Evolutionary conservation across 805 yeast species (phyloP), one percentile per base, ranked within the genome.

Genomic region (Cyberlindnera bimundalis): DNA sequence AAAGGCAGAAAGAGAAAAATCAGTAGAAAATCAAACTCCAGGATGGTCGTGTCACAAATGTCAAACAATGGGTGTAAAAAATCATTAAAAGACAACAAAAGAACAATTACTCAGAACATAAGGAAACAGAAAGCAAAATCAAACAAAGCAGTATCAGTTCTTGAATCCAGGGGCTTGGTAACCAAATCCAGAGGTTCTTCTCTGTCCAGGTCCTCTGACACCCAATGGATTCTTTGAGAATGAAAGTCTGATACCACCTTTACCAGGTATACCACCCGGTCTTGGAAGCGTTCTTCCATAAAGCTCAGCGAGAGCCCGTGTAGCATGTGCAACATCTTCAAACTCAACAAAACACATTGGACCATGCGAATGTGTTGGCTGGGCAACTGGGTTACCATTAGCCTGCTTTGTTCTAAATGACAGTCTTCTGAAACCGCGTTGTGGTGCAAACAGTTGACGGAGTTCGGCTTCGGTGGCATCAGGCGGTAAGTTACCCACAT

Each of bases 291-390:
- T 88, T 48, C 93, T 74, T 13, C 99, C 99, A 59, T 93, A 93
- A 35, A 93, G 69, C 64, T 90, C 96, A 24, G 96, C 96, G 45
- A 93, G 70, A 0, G 98, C 97, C 55, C 87, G 74, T 2, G 98
- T 88, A 1, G 99, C 99, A 64, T 78, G 84, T 3, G 84, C 81
- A 38, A 93, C 96, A 61, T 91, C 97, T 54, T 93, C 99, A 67
- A 93, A 93, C 68, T 93, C 99, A 40, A 93, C 99, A 71, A 93
- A 93, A 64, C 99, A 93, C 98, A 93, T 93, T 40, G 99, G 99
- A 5, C 99, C 98, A 66, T 84, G 95, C 50, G 77, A 43, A 24
- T 48, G 48, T 11, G 39, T 34, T 10, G 39, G 13, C 31, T 71
- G 69, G 35, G 61, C 48, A 15, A 36, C 58, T 2, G 52, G 25